Evolutionary conservation across 768 basidiomycete genomes (phyloP).

Genomic region (Russula brevipes): DNA sequence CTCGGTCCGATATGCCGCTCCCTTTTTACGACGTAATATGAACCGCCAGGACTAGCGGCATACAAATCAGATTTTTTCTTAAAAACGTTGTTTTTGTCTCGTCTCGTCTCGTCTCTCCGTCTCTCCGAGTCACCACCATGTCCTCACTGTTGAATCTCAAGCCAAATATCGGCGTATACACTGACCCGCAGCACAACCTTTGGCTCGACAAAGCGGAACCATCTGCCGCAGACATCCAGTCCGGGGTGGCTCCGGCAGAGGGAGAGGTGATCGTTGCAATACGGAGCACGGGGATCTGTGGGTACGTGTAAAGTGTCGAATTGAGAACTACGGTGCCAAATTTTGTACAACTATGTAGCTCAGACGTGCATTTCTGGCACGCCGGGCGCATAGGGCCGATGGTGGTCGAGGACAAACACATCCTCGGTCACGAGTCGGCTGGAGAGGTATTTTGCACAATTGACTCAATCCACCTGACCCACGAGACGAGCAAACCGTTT

Average conservation of each 20-base stretch:
- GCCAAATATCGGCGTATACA: constrained; percentile 25
- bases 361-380: constrained; percentile 71
- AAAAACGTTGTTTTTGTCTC: no score
- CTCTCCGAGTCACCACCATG: background rate
- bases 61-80: no score
- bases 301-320: constrained; percentile 37
- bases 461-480: background rate
- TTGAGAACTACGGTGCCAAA: background rate
- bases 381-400: constrained; percentile 65
- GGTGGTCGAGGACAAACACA: constrained; percentile 56
- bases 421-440: constrained; percentile 59
- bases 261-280: constrained; percentile 65
- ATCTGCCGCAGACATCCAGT: constrained; percentile 11
- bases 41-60: no score
- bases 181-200: constrained; percentile 23
- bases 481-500: background rate
- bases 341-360: constrained; percentile 36
- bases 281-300: constrained; percentile 64
- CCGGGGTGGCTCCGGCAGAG: constrained; percentile 4
- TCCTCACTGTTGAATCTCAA: constrained; percentile 7
- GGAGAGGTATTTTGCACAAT: constrained; percentile 42
- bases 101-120: background rate
- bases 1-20: background rate
- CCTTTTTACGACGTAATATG: background rate
- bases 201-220: constrained; percentile 33